Conservation (phyloP, 2,329 filamentous ascomycete species). For the Microdochium bolleyi region DNA sequence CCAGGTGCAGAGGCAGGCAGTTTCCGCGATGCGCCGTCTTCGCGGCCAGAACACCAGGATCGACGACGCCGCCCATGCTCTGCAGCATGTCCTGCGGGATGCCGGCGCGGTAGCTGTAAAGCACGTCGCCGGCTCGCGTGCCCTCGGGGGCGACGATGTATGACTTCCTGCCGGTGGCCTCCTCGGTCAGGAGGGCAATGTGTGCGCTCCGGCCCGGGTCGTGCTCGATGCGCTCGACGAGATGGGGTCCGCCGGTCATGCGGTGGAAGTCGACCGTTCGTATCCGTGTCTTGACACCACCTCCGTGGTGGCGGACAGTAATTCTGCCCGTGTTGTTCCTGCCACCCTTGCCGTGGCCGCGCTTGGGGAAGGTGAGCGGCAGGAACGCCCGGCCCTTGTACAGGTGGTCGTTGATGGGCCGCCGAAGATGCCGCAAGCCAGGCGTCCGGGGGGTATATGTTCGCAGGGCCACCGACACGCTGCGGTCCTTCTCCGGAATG, state of each 20-base stretch:
- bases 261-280: slow-evolving; percentile 85
- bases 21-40: slow-evolving; percentile 93
- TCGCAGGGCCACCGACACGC: slow-evolving; percentile 48
- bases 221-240: slow-evolving; percentile 91
- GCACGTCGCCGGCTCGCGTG: slow-evolving; percentile 80
- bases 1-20: slow-evolving; percentile 90
- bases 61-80: slow-evolving; percentile 86
- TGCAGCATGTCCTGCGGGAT: slow-evolving; percentile 81
- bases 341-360: slow-evolving; percentile 86
- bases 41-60: slow-evolving; percentile 91
- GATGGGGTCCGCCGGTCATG: slow-evolving; percentile 69
- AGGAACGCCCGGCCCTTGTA: slow-evolving; percentile 87
- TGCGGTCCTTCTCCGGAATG: slow-evolving; percentile 8
- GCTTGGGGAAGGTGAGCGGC: slow-evolving; percentile 82
- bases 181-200: slow-evolving; percentile 75
- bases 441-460: slow-evolving; percentile 93
- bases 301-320: slow-evolving; percentile 85
- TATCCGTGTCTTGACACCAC: slow-evolving; percentile 87
- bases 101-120: slow-evolving; percentile 86
- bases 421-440: slow-evolving; percentile 81
- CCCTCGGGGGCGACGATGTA: slow-evolving; percentile 97
- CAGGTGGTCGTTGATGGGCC: slow-evolving; percentile 91
- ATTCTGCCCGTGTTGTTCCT: slow-evolving; percentile 81
- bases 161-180: slow-evolving; percentile 66
- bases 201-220: slow-evolving; percentile 91